Base-by-base conservation (phyloP, 129 eudicot genomes). In the Glebionis coronaria region DNA sequence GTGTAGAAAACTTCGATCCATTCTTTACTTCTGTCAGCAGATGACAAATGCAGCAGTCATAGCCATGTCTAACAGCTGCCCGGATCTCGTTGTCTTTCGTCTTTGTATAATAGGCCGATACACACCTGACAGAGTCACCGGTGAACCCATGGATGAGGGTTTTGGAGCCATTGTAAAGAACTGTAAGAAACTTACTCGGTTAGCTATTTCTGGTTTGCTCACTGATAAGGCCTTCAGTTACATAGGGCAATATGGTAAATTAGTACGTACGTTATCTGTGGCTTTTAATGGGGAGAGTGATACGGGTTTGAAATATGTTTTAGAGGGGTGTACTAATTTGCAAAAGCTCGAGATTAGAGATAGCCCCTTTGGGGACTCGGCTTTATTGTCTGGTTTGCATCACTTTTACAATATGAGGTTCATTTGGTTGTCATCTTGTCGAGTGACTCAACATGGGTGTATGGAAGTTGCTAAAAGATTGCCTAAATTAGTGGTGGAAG, bases 121-220 rank as follows among this genome's bases (percentile, higher is more conserved):
- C 52, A 71, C 79, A 12, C 79, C 95, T 7, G 95, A 88, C 61
- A 84, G 72, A 5, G 50, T 65, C 46, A 88, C 95, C 4, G 78
- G 81, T 16, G 84, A 88, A 15, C 91, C 95, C 45, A 84, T 88
- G 95, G 95, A 88, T 2, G 88, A 84, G 70, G 95, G 95, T 31
- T 88, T 88, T 61, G 95, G 95, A 72, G 95, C 95, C 76, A 88
- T 88, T 35, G 95, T 88, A 21, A 82, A 84, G 81, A 88, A 88
- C 74, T 88, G 95, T 42, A 88, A 82, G 81, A 84, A 88, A 76
- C 95, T 88, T 18, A 88, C 95, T 0, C 78, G 95, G 38, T 75
- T 88, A 44, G 95, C 95, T 3, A 81, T 84, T 6, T 88, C 95
- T 28, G 95, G 95, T 16, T 42, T 88, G 61, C 64, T 88, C 27